These are phyloP conservation scores for Vitis vinifera DNA, from an alignment of 164 flowering plant species.

Conservation along the genomic window DNA sequence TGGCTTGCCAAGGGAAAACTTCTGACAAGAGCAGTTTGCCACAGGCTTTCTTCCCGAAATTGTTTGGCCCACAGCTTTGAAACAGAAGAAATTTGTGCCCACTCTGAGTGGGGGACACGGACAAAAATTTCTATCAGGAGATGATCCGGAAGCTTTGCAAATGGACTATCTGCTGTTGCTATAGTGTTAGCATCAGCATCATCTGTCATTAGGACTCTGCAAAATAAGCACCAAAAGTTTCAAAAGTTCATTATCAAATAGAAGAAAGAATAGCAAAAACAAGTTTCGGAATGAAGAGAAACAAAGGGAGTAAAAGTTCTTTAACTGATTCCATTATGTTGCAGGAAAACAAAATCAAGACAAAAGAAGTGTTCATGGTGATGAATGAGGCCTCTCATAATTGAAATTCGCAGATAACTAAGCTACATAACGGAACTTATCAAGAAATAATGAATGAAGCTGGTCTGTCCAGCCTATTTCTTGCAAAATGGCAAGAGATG, in stretches of 20 bases:
- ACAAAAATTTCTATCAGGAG: slow-evolving; percentile 70
- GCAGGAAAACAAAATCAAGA: too few species aligned
- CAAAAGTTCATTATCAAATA: background rate
- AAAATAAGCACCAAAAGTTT: slow-evolving; percentile 3
- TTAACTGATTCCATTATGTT: too few species aligned
- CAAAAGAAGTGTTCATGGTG: too few species aligned
- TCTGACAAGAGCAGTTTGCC: slow-evolving; percentile 66
- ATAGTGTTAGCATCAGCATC: slow-evolving; percentile 7
- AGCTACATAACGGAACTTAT: too few species aligned
- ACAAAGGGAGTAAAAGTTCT: too few species aligned
- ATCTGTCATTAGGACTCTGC: slow-evolving; percentile 34
- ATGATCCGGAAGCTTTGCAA: slow-evolving; percentile 80
- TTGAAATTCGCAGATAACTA: too few species aligned
- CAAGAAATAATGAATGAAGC: too few species aligned
- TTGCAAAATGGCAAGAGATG: too few species aligned
- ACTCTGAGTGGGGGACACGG: slow-evolving; percentile 58
- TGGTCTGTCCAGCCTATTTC: too few species aligned
- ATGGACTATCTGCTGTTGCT: slow-evolving; percentile 29
- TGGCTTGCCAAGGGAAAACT: slow-evolving; percentile 54
- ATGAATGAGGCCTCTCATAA: too few species aligned
- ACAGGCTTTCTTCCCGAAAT: slow-evolving; percentile 68
- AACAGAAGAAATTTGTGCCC: slow-evolving; percentile 63
- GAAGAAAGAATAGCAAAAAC: too few species aligned
- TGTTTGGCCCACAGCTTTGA: slow-evolving; percentile 70
- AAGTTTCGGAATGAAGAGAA: too few species aligned